Base-by-base conservation (phyloP, 192 early-diverging fungal genomes). In the Phycomyces blakesleeanus region DNA sequence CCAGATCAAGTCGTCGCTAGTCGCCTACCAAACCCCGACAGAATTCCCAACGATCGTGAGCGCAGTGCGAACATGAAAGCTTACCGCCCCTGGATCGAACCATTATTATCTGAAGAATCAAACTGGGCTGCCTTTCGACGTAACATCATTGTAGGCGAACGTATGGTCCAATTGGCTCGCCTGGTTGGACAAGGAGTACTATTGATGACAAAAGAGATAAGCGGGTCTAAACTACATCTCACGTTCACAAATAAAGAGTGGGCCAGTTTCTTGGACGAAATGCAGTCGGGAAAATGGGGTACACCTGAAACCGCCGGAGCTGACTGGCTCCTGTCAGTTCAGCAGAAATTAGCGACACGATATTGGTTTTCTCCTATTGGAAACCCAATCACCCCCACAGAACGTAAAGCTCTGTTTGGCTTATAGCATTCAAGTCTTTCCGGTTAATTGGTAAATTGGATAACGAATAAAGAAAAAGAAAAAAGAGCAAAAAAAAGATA, bases 121-220 rank as follows among this genome's bases (percentile, higher is more conserved):
- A 74, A 74, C 22, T 74, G 72, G 72, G 66, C 72, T 1, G 72
- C 72, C 0, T 74, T 74, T 38, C 72, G 72, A 55, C 72, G 72
- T 8, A 74, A 74, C n/a, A 59, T 74, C 24, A 59, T 74, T n/a
- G 72, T 74, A 1, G 72, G 72, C 5, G 72, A 74, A 14, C 72
- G 72, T 0, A 74, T 74, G 56, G 55, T 68, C 49, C 72, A 74
- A 47, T 42, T 74, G 22, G 59, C 66, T 40, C 63, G 68, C 6
- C 51, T 68, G 1, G 66, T 75, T 11, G 76, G 76, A n/a, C 55
- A 72, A 58, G 76, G 76, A 11, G 74, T 78, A 18, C 55, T 78
- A 12, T 37, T 75, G 42, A 75, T 78, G 76, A 78, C 76, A 4
- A 78, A 78, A 44, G 76, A 78, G 51, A 53, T 78, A 3, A 68